Evolutionary conservation across 768 basidiomycete species (phyloP), one percentile per base, ranked within the genome.

Genomic region (Sporobolomyces pararoseus): DNA sequence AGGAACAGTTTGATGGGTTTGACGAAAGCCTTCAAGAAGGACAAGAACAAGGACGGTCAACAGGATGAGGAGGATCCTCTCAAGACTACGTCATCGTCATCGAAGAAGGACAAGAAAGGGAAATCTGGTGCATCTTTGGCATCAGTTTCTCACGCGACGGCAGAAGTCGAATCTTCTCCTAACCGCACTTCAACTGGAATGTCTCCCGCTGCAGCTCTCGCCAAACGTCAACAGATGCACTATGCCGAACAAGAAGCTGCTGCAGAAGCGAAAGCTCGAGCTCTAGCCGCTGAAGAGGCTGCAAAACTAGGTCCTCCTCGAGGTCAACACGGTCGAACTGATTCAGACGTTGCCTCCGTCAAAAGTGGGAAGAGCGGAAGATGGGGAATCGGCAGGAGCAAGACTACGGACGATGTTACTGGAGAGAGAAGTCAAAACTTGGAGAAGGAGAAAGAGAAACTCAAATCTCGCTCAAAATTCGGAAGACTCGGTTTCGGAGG

Each of bases 21-120:
- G 78, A 91, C 92, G 25, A 90, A 89, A 57, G 82, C 97, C 66
- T 96, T 98, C 84, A 70, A 73, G 64, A 95, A 94, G 80, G 91
- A 92, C 78, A 90, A 87, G 79, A 76, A 78, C 17, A 80, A 79
- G 73, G 82, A 84, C 64, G 79, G 80, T 35, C n/a, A n/a, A n/a
- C n/a, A n/a, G n/a, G 82, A 86, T 77, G 86, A 84, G 74, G 82
- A 44, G 32, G 65, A 66, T 31, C 44, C 53, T 4, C 9, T 37
- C 31, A n/a, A 27, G 23, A 29, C 37, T 27, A 9, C 9, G 16
- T 12, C 44, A 32, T n/a, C n/a, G n/a, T n/a, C n/a, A n/a, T 25
- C 27, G 57, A 76, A 77, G 60, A 78, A 80, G 69, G 77, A 79
- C 79, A 86, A 85, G 79, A 83, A 85, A 72, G 89, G 91, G 80